These are phyloP conservation scores for Ogataea degrootiae DNA, from an alignment of 805 yeast species.

Conservation along the genomic window DNA sequence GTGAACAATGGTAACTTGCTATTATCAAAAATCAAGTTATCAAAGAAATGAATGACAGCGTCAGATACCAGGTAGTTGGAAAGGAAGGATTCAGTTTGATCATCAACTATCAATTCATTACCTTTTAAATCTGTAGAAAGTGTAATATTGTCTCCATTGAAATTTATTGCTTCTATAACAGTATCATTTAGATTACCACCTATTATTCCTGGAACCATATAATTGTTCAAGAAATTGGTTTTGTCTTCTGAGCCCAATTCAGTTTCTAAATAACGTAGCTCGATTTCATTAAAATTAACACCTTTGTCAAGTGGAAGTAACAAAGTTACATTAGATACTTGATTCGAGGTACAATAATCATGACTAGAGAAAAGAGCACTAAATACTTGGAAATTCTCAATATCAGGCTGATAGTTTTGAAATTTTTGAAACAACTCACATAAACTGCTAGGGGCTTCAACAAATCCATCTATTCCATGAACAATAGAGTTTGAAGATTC, in stretches of 20 bases:
- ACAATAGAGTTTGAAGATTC: constrained; percentile 60
- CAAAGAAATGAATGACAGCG: constrained; percentile 48
- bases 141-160: constrained; percentile 23
- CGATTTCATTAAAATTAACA: constrained; percentile 34
- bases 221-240: constrained; percentile 24
- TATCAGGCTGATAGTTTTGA: constrained; percentile 11
- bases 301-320: constrained; percentile 44
- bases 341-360: constrained; percentile 16
- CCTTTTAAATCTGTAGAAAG: constrained; percentile 29
- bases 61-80: constrained; percentile 41
- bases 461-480: constrained; percentile 52
- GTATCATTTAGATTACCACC: constrained; percentile 37
- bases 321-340: constrained; percentile 35
- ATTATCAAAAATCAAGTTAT: constrained; percentile 22
- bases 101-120: constrained; percentile 31
- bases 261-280: constrained; percentile 38
- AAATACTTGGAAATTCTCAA: constrained; percentile 14
- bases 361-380: constrained; percentile 13
- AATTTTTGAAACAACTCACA: constrained; percentile 30
- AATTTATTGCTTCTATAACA: constrained; percentile 16
- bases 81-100: constrained; percentile 26
- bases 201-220: constrained; percentile 36
- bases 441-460: constrained; percentile 36
- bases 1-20: constrained; percentile 34
- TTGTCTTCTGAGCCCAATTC: constrained; percentile 29